Evolutionary conservation across 2,329 filamentous ascomycete genomes (phyloP).

Genomic region (Cladophialophora immunda): DNA sequence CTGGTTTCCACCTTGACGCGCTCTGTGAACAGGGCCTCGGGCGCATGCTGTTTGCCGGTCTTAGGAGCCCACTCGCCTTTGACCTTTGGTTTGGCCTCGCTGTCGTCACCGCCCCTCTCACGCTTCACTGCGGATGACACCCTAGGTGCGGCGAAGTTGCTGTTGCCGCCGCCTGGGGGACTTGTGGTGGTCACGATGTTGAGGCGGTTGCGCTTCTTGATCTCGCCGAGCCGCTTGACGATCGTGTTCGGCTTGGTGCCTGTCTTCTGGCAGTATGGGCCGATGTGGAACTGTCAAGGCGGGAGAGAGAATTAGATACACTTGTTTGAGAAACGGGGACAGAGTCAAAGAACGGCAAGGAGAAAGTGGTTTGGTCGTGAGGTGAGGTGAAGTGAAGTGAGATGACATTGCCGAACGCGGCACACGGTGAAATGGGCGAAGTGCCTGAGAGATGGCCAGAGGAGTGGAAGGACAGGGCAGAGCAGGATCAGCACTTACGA

Average conservation of each 20-base stretch:
- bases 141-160: background rate
- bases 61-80: background rate
- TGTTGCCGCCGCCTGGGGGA: background rate
- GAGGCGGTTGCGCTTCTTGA: conserved; percentile 32
- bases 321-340: too few species aligned
- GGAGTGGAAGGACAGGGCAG: background rate
- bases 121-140: background rate
- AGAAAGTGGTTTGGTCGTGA: background rate
- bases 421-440: background rate
- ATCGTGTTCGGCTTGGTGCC: conserved; percentile 32
- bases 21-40: background rate
- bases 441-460: background rate
- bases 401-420: background rate
- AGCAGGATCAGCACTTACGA: conserved; percentile 17
- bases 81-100: background rate
- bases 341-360: background rate
- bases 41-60: background rate
- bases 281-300: conserved; percentile 25
- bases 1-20: background rate
- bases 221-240: conserved; percentile 26
- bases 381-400: background rate
- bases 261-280: conserved; percentile 24
- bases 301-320: background rate
- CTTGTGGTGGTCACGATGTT: conserved; percentile 31
- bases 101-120: background rate